Evolutionary conservation across 2,329 filamentous ascomycete species (phyloP), one percentile per base, ranked within the genome.

Genomic region (Aquanectria penicillioides): DNA sequence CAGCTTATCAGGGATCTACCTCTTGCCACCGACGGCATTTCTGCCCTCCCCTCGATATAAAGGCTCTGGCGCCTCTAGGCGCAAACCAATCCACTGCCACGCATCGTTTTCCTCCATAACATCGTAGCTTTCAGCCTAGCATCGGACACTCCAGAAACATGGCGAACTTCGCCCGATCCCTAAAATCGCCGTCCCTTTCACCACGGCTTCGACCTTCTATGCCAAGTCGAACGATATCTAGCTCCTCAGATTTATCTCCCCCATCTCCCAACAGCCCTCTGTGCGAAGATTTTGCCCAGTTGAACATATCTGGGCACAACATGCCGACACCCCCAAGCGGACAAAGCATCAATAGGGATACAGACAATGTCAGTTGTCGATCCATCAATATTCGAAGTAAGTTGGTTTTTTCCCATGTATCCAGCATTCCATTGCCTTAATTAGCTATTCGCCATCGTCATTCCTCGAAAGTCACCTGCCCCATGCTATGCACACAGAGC

Each of bases 161-260:
- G 82, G 77, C 81, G 57, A 79, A 74, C 69, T 73, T 83, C 58
- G 76, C 79, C 40, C 79, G 81, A 64, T 82, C 82, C 11, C 78
- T 85, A 70, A 77, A 83, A 64, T 76, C 80, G 7, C 73, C 80
- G 34, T 81, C 80, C 63, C 72, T 81, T 28, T 74, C 80, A 52
- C 77, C 78, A 41, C 68, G 70, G 15, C 74, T 79, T 60, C 77
- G 81, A 36, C 82, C 81, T 29, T 72, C 73, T 34, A 79, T 79
- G 68, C 71, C 78, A 18, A 73, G 75, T 46, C 78, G 78, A 53
- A 77, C 75, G 38, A 71, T 80, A 59, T 83, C 82, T 52, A 80
- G 74, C 67, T 81, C 80, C 11, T 81, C 81, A 34, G 79, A 82
- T 38, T 63, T 75, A n/a, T 81, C 79, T 18, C 73, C 71, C 15